Evolutionary conservation across 768 basidiomycete genomes (phyloP).

Genomic region (Phaeolepiota aurea): DNA sequence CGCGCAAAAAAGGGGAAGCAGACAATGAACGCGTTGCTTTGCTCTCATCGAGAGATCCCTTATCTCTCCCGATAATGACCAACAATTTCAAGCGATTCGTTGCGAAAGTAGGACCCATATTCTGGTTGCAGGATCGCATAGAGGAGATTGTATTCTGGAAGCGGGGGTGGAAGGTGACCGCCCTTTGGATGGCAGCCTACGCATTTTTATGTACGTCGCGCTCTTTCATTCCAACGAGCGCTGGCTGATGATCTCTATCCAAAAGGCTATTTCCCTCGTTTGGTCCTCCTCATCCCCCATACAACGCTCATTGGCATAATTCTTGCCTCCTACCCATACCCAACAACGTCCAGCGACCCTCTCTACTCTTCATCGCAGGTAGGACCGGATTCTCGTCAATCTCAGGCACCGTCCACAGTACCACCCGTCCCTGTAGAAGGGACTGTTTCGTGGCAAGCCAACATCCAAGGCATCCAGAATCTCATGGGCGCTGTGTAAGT

Average conservation of each 20-base stretch:
- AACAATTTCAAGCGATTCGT: slow-evolving; percentile 80
- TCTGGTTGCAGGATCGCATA: slow-evolving; percentile 84
- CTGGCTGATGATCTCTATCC: not conserved
- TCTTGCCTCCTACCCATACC: slow-evolving; percentile 54
- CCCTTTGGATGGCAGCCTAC: slow-evolving; percentile 69
- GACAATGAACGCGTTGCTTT: no score
- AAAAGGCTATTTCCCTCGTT: slow-evolving; percentile 69
- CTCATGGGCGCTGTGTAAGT: slow-evolving; percentile 79
- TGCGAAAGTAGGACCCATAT: slow-evolving; percentile 65
- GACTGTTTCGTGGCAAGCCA: slow-evolving; percentile 75
- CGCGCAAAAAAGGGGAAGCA: slow-evolving; percentile 15
- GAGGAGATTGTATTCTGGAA: slow-evolving; percentile 86
- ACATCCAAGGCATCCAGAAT: slow-evolving; percentile 85
- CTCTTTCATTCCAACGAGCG: slow-evolving; percentile 1
- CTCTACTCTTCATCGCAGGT: slow-evolving; percentile 5
- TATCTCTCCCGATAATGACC: slow-evolving; percentile 72
- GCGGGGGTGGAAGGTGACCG: slow-evolving; percentile 63
- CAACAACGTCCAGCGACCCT: slow-evolving; percentile 12
- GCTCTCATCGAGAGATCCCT: slow-evolving; percentile 53
- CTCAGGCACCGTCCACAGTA: slow-evolving; percentile 18
- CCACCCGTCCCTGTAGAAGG: slow-evolving; percentile 44
- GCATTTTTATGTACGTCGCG: slow-evolving; percentile 65
- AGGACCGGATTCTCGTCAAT: slow-evolving; percentile 3
- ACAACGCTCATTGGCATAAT: slow-evolving; percentile 53
- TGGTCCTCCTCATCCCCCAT: slow-evolving; percentile 67